Evolutionary conservation across 768 basidiomycete species (phyloP).

Genomic region (Rhodocollybia butyracea): DNA sequence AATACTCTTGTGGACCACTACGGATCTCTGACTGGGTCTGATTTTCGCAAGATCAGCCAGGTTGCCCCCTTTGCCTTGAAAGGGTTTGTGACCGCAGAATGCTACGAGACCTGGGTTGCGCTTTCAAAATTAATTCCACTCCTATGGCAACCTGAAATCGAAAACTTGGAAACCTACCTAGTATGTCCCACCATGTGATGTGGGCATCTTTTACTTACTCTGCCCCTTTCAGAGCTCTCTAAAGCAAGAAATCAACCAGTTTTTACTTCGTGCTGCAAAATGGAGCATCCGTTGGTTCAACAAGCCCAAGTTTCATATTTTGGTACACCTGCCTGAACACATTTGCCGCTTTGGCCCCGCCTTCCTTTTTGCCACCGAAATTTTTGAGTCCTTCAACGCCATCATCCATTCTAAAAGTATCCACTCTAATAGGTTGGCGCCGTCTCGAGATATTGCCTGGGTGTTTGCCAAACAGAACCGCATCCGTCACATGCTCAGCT

Average conservation of each 20-base stretch:
- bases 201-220: too few relatives aligned
- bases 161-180: constrained; percentile 17
- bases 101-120: constrained; percentile 20
- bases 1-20: constrained; percentile 21
- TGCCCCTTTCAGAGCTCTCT: too few relatives aligned
- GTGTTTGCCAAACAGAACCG: constrained; percentile 10
- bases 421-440: constrained; percentile 19
- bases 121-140: constrained; percentile 19
- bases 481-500: background rate
- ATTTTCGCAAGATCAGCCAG: constrained; percentile 17
- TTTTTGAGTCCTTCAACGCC: constrained; percentile 23
- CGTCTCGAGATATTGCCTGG: constrained; percentile 18
- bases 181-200: too few relatives aligned
- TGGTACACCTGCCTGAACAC: background rate
- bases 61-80: constrained; percentile 20
- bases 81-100: constrained; percentile 17
- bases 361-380: constrained; percentile 10
- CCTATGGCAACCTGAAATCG: constrained; percentile 24
- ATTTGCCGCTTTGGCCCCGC: background rate
- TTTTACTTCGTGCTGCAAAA: background rate
- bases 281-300: background rate
- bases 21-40: constrained; percentile 18
- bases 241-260: background rate
- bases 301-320: constrained; percentile 1
- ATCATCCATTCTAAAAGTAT: constrained; percentile 18